Evolutionary conservation across 2,329 filamentous ascomycete species (phyloP), one percentile per base, ranked within the genome.

Genomic region (Exophiala viscosa): DNA sequence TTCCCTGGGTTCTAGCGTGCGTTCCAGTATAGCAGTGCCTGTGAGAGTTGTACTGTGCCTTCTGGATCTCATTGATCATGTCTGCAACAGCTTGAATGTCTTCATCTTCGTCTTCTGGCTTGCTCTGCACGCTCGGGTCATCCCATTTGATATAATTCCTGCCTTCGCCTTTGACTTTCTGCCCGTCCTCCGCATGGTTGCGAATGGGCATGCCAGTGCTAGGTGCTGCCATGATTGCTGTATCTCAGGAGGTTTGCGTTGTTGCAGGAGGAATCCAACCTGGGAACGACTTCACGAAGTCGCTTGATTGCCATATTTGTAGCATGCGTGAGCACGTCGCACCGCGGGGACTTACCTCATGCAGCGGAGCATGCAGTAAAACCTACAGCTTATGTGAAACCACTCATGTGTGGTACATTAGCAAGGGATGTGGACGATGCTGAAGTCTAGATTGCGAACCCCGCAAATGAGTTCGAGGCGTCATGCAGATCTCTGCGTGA

Each of bases 1-100:
- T 67, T 23, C 73, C 73, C 59, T 78, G 73, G 0, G 74, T 76
- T 48, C 74, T 69, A 36, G 72, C 67, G 60, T 78, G 76, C 1
- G 73, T 77, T 2, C 44, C 67, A 23, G 60, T 64, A 49, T 65
- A 73, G 44, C 64, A 66, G 54, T 73, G 69, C 8, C 70, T 62
- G 54, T 69, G 65, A 41, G 69, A 66, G 48, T 76, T 75, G 55
- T 68, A 76, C 50, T 73, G 71, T 42, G 70, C 69, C 58, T 69
- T 69, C 56, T 76, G 73, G 20, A 75, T 74, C 4, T 65, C 62
- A 54, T 75, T 76, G 64, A 76, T 74, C 60, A 72, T 68, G 20
- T 74, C 70, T 38, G 71, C 73, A 11, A 75, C 71, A 2, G 70
- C 71, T 57, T 75, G 60, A 31, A 76, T 76, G 53, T 75, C 70